Conservation (phyloP, 1,139 yeast species). For the Saccharomyces pastorianus region DNA sequence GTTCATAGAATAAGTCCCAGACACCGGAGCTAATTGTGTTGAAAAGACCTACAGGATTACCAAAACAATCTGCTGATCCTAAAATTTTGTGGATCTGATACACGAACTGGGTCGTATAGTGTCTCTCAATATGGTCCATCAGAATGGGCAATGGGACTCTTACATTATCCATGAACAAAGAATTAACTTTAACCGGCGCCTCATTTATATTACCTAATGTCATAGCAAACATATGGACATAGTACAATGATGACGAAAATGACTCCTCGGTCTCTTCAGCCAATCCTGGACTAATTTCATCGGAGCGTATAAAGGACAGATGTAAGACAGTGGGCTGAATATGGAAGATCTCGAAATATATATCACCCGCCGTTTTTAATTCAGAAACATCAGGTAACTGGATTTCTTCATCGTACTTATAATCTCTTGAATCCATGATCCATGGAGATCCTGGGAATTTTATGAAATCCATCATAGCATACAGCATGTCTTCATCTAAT, state of each 20-base stretch:
- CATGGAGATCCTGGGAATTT: conserved; percentile 67
- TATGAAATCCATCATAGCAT: conserved; percentile 72
- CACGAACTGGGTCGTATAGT: conserved; percentile 86
- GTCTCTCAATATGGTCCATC: conserved; percentile 64
- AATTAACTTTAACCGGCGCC: conserved; percentile 87
- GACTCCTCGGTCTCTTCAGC: conserved; percentile 40
- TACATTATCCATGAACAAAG: conserved; percentile 79
- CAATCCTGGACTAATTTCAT: conserved; percentile 48
- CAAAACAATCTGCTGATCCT: conserved; percentile 93
- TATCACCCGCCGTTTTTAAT: conserved; percentile 55
- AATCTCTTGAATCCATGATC: conserved; percentile 35
- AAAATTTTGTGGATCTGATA: conserved; percentile 87
- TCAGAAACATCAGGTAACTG: conserved; percentile 65
- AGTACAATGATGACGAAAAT: conserved; percentile 46
- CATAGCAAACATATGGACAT: conserved; percentile 85
- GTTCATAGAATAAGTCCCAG: conserved; percentile 92
- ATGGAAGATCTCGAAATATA: conserved; percentile 87
- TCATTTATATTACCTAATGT: conserved; percentile 95
- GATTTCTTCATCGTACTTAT: conserved; percentile 42
- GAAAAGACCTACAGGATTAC: conserved; percentile 94
- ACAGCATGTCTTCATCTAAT: conserved; percentile 86
- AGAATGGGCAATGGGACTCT: conserved; percentile 77
- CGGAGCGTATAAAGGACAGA: conserved; percentile 87
- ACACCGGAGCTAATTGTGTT: conserved; percentile 91
- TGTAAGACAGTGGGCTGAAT: conserved; percentile 87